Evolutionary conservation across 805 yeast genomes (phyloP), one percentile per base, ranked within the genome.

Genomic region (Brettanomyces sp.): DNA sequence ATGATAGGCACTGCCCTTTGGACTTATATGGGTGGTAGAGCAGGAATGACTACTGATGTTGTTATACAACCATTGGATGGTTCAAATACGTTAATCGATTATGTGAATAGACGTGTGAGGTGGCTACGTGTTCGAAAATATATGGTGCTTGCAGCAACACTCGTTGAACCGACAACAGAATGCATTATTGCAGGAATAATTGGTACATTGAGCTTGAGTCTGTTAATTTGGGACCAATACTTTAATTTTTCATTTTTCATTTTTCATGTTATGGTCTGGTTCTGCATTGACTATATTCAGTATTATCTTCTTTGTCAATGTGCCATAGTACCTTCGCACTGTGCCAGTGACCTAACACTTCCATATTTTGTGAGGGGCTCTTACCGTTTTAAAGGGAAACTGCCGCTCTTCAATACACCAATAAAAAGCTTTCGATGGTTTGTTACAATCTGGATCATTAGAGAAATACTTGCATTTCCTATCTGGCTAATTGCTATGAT

Each of bases 1-100:
- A 85, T 87, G 95, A 88, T 88, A 50, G 95, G 86, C 4, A 87
- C 85, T 42, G 85, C 88, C 1, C 59, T 88, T 14, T 88, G 95
- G 95, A 78, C 79, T 43, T 69, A 72, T 33, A 80, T 85, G 23
- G 46, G 56, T n/a, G 83, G 85, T 2, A 68, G 89, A 52, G 85
- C 95, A 0, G 89, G 83, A 0, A 69, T 87, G 71, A 81, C 91
- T 1, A 79, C 84, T 1, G 95, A 88, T 58, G 74, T 79, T 41
- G 95, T 80, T 1, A 64, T 85, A 4, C 96, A 88, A 58, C 96
- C 96, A 0, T 62, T 79, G 22, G 64, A 63, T 28, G 71, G 71
- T 28, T 67, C 64, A 28, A 68, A 56, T 51, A 51, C 56, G 6
- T 54, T 69, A n/a, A 41, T 55, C 3, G 86, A 83, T 51, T 88